These are phyloP conservation scores for Umbilicaria muhlenbergii DNA, from an alignment of 495 filamentous ascomycete species.

Conservation along the genomic window DNA sequence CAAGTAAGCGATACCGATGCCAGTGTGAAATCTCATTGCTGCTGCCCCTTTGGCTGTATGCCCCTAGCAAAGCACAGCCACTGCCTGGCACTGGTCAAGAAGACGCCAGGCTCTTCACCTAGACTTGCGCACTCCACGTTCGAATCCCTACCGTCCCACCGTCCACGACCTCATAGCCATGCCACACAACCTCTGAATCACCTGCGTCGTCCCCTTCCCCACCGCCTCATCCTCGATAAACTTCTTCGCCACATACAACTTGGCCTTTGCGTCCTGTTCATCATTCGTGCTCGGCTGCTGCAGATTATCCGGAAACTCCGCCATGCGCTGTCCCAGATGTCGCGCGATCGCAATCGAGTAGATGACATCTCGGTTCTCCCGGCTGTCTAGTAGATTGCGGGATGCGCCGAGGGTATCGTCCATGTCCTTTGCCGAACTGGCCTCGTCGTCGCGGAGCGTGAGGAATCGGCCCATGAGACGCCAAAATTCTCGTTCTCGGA, in stretches of 20 bases:
- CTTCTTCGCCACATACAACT: slow-evolving; percentile 63
- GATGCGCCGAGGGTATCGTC: slow-evolving; percentile 45
- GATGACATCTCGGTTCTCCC: slow-evolving; percentile 81
- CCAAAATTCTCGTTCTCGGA: slow-evolving; percentile 69
- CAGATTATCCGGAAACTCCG: slow-evolving; percentile 44
- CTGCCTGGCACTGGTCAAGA: too few species aligned
- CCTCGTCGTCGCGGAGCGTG: slow-evolving; percentile 45
- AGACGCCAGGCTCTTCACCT: too few species aligned
- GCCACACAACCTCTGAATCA: slow-evolving; percentile 61
- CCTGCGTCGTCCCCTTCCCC: slow-evolving; percentile 61
- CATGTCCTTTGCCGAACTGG: slow-evolving; percentile 39
- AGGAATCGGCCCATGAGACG: slow-evolving; percentile 56
- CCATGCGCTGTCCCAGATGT: slow-evolving; percentile 51
- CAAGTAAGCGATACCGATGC: too few species aligned
- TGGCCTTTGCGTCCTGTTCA: slow-evolving; percentile 53
- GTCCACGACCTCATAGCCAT: slow-evolving; percentile 49
- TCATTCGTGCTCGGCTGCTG: slow-evolving; percentile 43
- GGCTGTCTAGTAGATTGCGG: slow-evolving; percentile 54
- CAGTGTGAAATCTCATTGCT: too few species aligned
- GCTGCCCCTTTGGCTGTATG: too few species aligned
- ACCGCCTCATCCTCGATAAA: slow-evolving; percentile 64
- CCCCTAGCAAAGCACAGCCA: too few species aligned
- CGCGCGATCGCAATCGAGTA: slow-evolving; percentile 77
- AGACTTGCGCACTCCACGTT: too few species aligned
- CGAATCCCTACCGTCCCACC: slow-evolving; percentile 20